Evolutionary conservation across 345 rosid species (phyloP), one percentile per base, ranked within the genome.

Genomic region (Boechera retrofracta): DNA sequence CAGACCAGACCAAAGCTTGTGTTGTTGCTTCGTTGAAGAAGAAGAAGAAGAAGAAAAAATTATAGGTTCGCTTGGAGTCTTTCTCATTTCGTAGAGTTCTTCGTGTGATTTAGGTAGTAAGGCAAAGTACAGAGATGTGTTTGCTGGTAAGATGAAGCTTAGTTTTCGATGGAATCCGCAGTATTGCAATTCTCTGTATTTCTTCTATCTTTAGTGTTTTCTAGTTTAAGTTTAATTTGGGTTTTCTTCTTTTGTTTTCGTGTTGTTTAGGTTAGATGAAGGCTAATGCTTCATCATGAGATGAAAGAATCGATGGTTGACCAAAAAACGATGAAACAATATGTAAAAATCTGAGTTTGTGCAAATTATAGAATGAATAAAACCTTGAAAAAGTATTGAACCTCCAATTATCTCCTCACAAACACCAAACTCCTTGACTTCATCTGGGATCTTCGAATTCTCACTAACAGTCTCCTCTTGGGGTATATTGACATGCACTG

Each of bases 1-100:
- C 11, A 89, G 95, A 75, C 95, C 92, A 36, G 87, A 75, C 94
- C 97, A 92, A 36, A 82, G 88, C 42, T 83, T 67, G 75, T 65
- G 78, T 15, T 65, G 78, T 12, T 63, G 69, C 15, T 4, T 65
- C 65, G 72, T 79, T 38, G 81, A 64, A 53, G 83, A 69, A 49
- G 21, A 21, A 21, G 82, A 73, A 47, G 79, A 73, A 47, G 80
- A 78, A 62, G 85, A 77, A 63, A 21, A 77, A 61, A 69, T 69
- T 69, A 5, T 53, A 70, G 64, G 58, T 67, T 51, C 10, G 13
- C 1, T 49, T 11, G 38, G 52, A 12, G 36, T 55, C 13, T 31
- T 61, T n/a, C 21, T 53, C 3, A 8, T 18, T 9, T 10, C 5
- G 51, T 48, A 29, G 15, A 18, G 38, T 48, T 36, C 61, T 24